Evolutionary conservation across 2,329 filamentous ascomycete genomes (phyloP).

Genomic region (Diaporthe aspalathi): DNA sequence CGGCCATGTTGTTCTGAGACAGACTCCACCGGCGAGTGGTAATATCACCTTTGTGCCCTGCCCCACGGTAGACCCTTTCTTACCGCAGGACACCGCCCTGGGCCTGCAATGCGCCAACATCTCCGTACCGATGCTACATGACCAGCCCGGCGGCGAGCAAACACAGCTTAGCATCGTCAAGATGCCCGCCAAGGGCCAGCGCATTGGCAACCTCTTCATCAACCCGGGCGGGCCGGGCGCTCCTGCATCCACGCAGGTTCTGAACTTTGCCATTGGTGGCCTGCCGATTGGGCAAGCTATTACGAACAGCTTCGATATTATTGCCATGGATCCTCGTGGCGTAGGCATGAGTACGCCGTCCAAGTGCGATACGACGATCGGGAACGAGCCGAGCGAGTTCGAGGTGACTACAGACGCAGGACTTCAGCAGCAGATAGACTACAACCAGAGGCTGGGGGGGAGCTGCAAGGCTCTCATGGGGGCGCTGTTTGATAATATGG

Average conservation of each 20-base stretch:
- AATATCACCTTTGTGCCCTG: conserved; percentile 15
- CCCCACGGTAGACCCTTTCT: conserved; percentile 19
- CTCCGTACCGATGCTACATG: conserved; percentile 17
- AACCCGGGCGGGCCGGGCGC: conserved; percentile 56
- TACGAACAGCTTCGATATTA: conserved; percentile 53
- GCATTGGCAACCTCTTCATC: conserved; percentile 52
- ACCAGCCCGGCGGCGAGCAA: conserved; percentile 27
- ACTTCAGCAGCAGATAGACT: conserved; percentile 51
- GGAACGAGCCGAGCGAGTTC: conserved; percentile 50
- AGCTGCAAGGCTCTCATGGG: conserved; percentile 55
- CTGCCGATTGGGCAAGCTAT: conserved; percentile 26
- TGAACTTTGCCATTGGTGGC: conserved; percentile 31
- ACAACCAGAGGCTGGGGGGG: conserved; percentile 53
- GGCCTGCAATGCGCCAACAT: conserved; percentile 23
- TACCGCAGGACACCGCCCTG: background rate
- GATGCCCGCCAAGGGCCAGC: conserved; percentile 31
- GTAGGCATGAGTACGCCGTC: conserved; percentile 54
- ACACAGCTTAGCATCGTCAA: conserved; percentile 22
- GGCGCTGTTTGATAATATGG: conserved; percentile 53
- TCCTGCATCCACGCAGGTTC: conserved; percentile 45
- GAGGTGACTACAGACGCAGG: conserved; percentile 53
- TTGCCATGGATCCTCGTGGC: conserved; percentile 57
- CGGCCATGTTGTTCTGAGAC: background rate
- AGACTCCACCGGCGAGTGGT: conserved; percentile 1
- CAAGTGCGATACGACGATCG: conserved; percentile 52